Percentiles rank a stretch among this genome's conserved stretches.
These are phyloP conservation scores for Hypoxylon intermedium DNA, from an alignment of 495 filamentous ascomycete genomes.

Conservation along the genomic window DNA sequence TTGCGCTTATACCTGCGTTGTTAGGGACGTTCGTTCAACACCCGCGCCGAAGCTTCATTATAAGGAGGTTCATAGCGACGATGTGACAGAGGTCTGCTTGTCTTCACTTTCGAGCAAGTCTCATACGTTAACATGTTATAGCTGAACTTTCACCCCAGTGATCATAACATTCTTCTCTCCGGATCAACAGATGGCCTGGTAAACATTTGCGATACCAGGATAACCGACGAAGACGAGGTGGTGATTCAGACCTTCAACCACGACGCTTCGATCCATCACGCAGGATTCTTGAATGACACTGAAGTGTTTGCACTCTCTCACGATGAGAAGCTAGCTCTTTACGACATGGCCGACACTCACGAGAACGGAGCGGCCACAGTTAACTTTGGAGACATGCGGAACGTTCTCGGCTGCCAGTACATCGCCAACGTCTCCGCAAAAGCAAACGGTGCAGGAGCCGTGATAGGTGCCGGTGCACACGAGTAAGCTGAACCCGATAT, in stretches of 20 bases:
- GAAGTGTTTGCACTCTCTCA: slow-evolving; percentile 79
- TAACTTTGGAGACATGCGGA: slow-evolving; percentile 79
- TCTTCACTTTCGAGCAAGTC: not conserved
- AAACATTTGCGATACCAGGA: slow-evolving; percentile 78
- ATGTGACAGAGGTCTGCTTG: slow-evolving; percentile 75
- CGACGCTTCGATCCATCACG: slow-evolving; percentile 79
- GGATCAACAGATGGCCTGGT: slow-evolving; percentile 93
- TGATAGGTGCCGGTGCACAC: slow-evolving; percentile 67
- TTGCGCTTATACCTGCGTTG: slow-evolving; percentile 10
- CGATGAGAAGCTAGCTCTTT: slow-evolving; percentile 81
- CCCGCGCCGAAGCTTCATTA: slow-evolving; percentile 65
- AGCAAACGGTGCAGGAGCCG: slow-evolving; percentile 61
- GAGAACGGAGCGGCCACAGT: slow-evolving; percentile 63
- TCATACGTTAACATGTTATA: slow-evolving; percentile 35
- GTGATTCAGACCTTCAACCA: slow-evolving; percentile 88
- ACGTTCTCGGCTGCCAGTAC: slow-evolving; percentile 78
- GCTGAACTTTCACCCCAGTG: slow-evolving; percentile 74
- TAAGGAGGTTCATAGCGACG: slow-evolving; percentile 88
- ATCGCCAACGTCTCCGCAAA: slow-evolving; percentile 71
- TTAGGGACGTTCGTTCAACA: slow-evolving; percentile 72
- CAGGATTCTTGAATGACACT: slow-evolving; percentile 74
- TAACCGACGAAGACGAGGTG: slow-evolving; percentile 84
- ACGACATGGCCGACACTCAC: slow-evolving; percentile 66
- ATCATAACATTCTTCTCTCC: slow-evolving; percentile 71
- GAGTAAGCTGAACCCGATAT: slow-evolving; percentile 50